Conservation (phyloP, 768 basidiomycete genomes). For the Atractiella rhizophila region DNA sequence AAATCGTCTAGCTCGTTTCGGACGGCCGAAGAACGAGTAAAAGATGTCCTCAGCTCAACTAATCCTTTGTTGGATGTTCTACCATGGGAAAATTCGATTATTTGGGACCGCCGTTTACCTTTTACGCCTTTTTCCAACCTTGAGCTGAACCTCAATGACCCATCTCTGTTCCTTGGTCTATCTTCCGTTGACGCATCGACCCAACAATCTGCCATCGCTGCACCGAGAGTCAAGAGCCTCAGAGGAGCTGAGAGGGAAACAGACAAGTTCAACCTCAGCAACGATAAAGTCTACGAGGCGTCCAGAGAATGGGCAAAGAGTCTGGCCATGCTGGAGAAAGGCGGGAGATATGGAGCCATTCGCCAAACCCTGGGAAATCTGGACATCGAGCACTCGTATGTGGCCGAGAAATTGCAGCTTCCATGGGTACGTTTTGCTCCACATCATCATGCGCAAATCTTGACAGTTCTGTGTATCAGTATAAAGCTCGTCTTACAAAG, state of each 20-base stretch:
- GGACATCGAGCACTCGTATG: slow-evolving; percentile 81
- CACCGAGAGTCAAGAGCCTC: not conserved
- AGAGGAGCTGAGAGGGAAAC: slow-evolving; percentile 5
- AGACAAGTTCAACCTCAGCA: slow-evolving; percentile 89
- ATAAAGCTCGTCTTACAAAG: slow-evolving; percentile 78
- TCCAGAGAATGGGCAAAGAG: slow-evolving; percentile 59
- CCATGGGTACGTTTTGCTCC: slow-evolving; percentile 52
- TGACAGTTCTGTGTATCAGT: slow-evolving; percentile 41
- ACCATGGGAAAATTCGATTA: slow-evolving; percentile 62
- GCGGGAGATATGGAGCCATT: too few species aligned
- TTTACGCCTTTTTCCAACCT: slow-evolving; percentile 13
- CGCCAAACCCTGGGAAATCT: slow-evolving; percentile 91
- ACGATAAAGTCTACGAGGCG: slow-evolving; percentile 85
- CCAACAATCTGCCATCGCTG: not conserved
- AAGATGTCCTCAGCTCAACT: too few species aligned
- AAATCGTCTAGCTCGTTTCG: too few species aligned
- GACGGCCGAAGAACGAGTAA: too few species aligned
- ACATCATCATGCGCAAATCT: not conserved
- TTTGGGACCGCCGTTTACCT: slow-evolving; percentile 14
- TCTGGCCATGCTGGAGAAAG: too few species aligned
- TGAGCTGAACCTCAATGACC: slow-evolving; percentile 17
- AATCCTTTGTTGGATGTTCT: too few species aligned
- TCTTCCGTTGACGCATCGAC: slow-evolving; percentile 1
- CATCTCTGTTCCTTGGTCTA: slow-evolving; percentile 1
- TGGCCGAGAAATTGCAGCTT: slow-evolving; percentile 79